Percentiles rank a stretch among this genome's conserved stretches.
phyloP scores from a whole-genome alignment of 23 red algal genomes.

The Gracilaria domingensis region DNA sequence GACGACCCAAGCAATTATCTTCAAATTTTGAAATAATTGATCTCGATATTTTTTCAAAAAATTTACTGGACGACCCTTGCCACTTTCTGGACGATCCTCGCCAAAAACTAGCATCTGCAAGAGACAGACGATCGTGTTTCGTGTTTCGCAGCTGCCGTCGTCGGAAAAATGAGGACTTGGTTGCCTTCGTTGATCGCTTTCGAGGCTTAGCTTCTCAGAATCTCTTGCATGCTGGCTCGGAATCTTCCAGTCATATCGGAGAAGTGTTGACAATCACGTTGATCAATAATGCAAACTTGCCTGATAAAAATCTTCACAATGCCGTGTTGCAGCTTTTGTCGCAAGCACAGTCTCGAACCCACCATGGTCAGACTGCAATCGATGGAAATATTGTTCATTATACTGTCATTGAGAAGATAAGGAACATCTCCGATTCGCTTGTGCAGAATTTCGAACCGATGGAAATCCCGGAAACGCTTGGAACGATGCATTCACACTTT shows the following conservation, averaged over 20 bases:
- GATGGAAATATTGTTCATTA: neutral
- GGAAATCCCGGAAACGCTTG: neutral
- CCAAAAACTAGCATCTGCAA: too few relatives aligned
- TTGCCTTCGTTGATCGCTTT: neutral
- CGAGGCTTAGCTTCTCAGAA: neutral
- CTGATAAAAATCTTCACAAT: slow-evolving; percentile 3
- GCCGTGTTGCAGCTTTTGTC: neutral
- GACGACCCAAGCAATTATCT: too few relatives aligned
- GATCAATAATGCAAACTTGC: neutral
- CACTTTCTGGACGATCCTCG: too few relatives aligned
- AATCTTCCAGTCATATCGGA: neutral
- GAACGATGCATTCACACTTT: neutral
- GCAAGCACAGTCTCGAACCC: neutral
- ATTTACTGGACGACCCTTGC: too few relatives aligned
- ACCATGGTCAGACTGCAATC: neutral
- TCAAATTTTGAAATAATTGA: too few relatives aligned
- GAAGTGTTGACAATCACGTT: neutral
- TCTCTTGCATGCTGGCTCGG: neutral
- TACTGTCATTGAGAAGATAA: slow-evolving; percentile 2
- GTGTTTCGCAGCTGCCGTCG: neutral
- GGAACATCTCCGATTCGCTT: neutral
- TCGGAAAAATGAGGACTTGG: neutral
- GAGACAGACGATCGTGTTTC: neutral
- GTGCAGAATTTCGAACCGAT: neutral
- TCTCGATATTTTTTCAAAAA: too few relatives aligned